Evolutionary conservation across 176 grass and related monocot genomes (phyloP), one percentile per base, ranked within the genome.

Genomic region (Lolium multiflorum): DNA sequence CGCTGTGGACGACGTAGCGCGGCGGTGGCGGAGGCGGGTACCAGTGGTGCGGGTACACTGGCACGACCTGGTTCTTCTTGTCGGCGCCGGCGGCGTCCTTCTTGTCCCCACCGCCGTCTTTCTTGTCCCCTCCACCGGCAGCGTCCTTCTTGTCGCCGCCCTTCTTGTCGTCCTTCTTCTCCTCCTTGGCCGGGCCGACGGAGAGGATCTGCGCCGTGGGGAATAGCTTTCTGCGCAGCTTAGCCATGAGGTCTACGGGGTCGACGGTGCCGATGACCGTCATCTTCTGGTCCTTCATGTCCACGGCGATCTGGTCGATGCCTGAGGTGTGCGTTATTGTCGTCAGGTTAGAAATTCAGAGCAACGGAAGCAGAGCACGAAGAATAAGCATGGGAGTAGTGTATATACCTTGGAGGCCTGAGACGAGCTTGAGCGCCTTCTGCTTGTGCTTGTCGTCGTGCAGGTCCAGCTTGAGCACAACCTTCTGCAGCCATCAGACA

Each of bases 361-460:
- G 28, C 1, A 28, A 28, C 28, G 11, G 48, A 52, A 15, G 3
- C 12, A 15, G 50, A 12, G 10, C 10, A 44, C 5, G 43, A 46
- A 9, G 44, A 16, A 3, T 28, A 10, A 47, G 16, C 35, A 44
- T 17, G 17, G 1, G 8, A 26, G 60, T 25, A 5, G 17, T 28
- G 0, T n/a, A 9, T 17, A 41, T 87, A 93, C 96, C 97, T 2
- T 28, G 50, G 66, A 94, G 91, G 7, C 16, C 15, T 41, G 96
- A 92, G 63, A 94, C 96, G 2, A 61, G 41, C 49, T 89, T 94
- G 81, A 98, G 48, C 13, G 92, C 96, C 90, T 83, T 95, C 88
- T 86, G 82, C 90, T 98, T 98, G 3, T 94, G 90, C 89, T 65
- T 95, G 48, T 89, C 44, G 78, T 94, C 90, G 80, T 98, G 93